Conservation (phyloP, 176 grass and related monocot species). For the Bothriochloa decipiens region DNA sequence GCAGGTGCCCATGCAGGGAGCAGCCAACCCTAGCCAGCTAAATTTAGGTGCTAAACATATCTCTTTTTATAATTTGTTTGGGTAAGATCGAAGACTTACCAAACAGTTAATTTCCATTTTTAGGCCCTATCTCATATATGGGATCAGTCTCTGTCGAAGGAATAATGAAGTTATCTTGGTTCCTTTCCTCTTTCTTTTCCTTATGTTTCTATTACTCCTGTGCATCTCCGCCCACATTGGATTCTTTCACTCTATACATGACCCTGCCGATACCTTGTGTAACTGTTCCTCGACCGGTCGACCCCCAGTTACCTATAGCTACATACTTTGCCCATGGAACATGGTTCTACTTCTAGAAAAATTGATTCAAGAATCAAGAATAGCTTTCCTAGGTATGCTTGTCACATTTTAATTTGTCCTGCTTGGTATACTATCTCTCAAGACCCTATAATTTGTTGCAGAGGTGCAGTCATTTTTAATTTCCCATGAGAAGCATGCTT, state of each 20-base stretch:
- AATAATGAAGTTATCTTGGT: neutral
- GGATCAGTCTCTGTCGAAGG: neutral
- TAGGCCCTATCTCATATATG: neutral
- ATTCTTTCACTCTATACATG: neutral
- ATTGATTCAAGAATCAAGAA: neutral
- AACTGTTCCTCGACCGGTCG: neutral
- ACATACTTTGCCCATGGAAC: neutral
- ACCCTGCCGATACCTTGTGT: neutral
- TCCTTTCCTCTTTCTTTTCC: neutral
- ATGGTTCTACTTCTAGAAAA: neutral
- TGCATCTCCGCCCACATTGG: neutral
- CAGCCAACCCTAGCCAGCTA: neutral
- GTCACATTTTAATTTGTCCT: neutral
- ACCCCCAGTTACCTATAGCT: neutral
- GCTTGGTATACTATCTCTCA: neutral
- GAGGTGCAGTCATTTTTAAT: neutral
- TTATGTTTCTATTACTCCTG: neutral
- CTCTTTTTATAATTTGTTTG: conserved; percentile 20
- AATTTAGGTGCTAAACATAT: conserved; percentile 20
- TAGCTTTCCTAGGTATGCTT: neutral
- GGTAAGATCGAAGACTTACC: neutral
- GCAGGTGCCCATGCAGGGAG: neutral
- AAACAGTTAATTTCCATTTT: conserved; percentile 8
- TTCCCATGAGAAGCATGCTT: neutral
- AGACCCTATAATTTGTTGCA: neutral